Evolutionary conservation across 306 rosid genomes (phyloP).

Genomic region (Cicer chorassanicum): DNA sequence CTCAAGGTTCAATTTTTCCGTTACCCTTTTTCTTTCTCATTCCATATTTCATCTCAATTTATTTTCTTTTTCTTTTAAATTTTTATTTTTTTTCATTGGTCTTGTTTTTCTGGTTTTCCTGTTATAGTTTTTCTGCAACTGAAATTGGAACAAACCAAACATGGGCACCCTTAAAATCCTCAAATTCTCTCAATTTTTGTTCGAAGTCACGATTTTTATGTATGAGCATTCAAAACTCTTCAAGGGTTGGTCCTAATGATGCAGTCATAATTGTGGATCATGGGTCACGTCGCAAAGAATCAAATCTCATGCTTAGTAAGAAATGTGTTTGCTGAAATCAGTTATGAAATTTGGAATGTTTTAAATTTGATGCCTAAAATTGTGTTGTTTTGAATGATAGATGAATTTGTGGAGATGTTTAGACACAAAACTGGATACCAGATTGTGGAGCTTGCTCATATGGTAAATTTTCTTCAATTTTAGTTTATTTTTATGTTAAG

Average conservation of each 20-base stretch:
- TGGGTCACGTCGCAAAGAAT: slow-evolving; percentile 90
- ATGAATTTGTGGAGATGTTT: slow-evolving; percentile 84
- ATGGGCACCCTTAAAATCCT: slow-evolving; percentile 46
- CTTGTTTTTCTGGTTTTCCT: not conserved
- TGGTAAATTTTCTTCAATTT: slow-evolving; percentile 57
- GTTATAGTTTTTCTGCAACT: slow-evolving; percentile 47
- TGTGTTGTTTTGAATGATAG: slow-evolving; percentile 53
- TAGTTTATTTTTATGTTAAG: not conserved
- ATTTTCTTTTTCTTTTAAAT: not conserved
- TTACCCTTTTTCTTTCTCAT: slow-evolving; percentile 34
- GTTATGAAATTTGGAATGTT: slow-evolving; percentile 19
- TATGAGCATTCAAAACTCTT: slow-evolving; percentile 44
- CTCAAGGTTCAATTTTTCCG: slow-evolving; percentile 46
- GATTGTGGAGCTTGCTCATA: slow-evolving; percentile 93
- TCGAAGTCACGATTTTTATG: slow-evolving; percentile 47
- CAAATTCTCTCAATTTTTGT: slow-evolving; percentile 41
- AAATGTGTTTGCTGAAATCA: not conserved
- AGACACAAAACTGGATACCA: slow-evolving; percentile 75
- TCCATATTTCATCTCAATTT: slow-evolving; percentile 2
- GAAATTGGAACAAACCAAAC: slow-evolving; percentile 47
- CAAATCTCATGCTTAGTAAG: slow-evolving; percentile 90
- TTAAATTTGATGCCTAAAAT: slow-evolving; percentile 23
- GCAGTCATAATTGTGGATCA: slow-evolving; percentile 90
- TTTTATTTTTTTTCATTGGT: not conserved
- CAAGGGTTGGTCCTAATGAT: slow-evolving; percentile 59